phyloP scores from a whole-genome alignment of 495 filamentous ascomycete genomes.

The Penicillium argentinense region DNA sequence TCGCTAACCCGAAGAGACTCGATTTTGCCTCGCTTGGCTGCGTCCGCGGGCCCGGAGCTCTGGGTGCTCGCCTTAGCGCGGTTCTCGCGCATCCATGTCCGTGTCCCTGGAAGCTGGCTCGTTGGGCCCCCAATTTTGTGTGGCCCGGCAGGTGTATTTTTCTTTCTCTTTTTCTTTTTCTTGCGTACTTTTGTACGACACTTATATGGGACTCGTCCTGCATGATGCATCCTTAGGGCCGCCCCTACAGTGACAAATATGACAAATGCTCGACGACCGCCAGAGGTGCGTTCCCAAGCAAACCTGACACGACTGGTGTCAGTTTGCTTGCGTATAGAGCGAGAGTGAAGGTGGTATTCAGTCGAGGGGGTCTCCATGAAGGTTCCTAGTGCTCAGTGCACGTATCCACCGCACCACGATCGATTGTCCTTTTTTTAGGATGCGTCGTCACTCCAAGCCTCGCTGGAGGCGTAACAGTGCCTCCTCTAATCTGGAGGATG shows the following conservation, averaged over 20 bases:
- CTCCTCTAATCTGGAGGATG: neutral
- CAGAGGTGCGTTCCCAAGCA: too few relatives aligned
- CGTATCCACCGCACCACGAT: too few relatives aligned
- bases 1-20: conserved; percentile 5
- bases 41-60: neutral
- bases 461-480: conserved; percentile 6
- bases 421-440: neutral
- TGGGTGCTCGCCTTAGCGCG: neutral
- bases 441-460: conserved; percentile 2
- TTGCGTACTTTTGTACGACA: conserved; percentile 1
- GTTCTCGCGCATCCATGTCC: neutral
- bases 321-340: neutral
- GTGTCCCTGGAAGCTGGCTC: neutral
- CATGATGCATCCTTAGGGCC: neutral
- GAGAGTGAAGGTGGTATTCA: too few relatives aligned
- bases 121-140: neutral
- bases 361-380: too few relatives aligned
- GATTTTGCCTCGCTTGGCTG: conserved; percentile 7
- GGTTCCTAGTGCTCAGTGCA: too few relatives aligned
- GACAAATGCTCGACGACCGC: too few relatives aligned
- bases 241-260: neutral
- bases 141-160: neutral
- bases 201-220: neutral
- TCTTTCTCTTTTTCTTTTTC: neutral
- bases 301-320: neutral